Evolutionary conservation across 129 eudicot genomes (phyloP).

Genomic region (Logfia minima): DNA sequence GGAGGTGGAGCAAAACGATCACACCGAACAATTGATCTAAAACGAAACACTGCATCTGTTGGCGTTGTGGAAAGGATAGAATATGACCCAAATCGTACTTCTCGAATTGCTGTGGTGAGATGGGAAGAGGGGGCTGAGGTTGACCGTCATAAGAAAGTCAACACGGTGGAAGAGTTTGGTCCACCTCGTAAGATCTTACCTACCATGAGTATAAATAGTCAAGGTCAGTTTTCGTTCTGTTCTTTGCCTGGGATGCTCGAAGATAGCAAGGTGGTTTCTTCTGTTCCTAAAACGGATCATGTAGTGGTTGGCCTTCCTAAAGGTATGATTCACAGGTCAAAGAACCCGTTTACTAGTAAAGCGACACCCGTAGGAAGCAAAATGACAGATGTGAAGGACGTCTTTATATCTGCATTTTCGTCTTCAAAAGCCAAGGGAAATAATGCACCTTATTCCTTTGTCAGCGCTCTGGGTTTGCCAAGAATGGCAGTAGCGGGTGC

Average conservation of each 20-base stretch:
- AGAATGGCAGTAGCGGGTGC: conserved; percentile 63
- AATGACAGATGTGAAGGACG: conserved; percentile 35
- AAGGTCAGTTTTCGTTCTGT: conserved; percentile 46
- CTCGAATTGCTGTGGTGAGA: conserved; percentile 58
- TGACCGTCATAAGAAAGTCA: conserved; percentile 32
- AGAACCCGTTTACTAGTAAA: conserved; percentile 21
- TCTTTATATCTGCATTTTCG: conserved; percentile 42
- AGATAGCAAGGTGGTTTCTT: conserved; percentile 27
- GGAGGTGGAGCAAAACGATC: conserved; percentile 68
- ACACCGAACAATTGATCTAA: conserved; percentile 52
- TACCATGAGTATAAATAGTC: conserved; percentile 23
- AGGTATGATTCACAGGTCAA: conserved; percentile 14
- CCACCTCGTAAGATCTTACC: conserved; percentile 24
- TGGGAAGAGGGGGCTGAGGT: conserved; percentile 50
- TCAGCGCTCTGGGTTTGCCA: conserved; percentile 42
- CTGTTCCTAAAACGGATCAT: conserved; percentile 22
- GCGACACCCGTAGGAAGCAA: conserved; percentile 18
- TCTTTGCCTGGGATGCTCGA: conserved; percentile 34
- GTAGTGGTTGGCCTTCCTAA: conserved; percentile 36
- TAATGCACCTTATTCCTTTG: conserved; percentile 22
- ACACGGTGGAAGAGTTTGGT: conserved; percentile 11
- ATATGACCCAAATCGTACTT: conserved; percentile 69
- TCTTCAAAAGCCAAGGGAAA: conserved; percentile 31
- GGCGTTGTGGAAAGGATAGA: conserved; percentile 65
- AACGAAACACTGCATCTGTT: conserved; percentile 52